Conservation (phyloP, 2,329 filamentous ascomycete species). For the Monilinia fructigena region DNA sequence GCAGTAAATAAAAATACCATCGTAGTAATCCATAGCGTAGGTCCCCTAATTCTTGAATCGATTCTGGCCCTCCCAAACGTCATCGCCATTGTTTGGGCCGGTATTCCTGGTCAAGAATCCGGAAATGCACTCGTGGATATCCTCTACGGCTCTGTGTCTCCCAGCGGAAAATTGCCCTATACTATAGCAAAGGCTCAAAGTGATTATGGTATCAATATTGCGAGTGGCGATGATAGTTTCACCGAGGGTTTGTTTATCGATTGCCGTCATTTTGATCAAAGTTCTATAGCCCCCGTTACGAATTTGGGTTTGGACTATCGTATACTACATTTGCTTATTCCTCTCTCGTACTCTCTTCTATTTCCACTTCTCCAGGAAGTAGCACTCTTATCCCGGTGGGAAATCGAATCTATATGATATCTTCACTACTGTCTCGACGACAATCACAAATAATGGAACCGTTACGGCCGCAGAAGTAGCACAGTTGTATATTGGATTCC, state of each 20-base stretch:
- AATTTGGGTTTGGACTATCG: conserved; percentile 52
- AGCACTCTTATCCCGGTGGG: not conserved
- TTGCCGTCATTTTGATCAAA: conserved; percentile 52
- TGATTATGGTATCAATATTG: conserved; percentile 47
- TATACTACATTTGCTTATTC: conserved; percentile 53
- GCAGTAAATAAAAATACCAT: conserved; percentile 59
- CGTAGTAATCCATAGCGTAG: conserved; percentile 64
- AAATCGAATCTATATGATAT: conserved; percentile 4
- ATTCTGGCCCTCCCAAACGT: conserved; percentile 63
- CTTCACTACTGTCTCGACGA: not conserved
- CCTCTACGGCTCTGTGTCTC: conserved; percentile 59
- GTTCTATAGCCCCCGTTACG: conserved; percentile 40
- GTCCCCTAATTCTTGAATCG: conserved; percentile 55
- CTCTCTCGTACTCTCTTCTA: conserved; percentile 23
- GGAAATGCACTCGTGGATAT: conserved; percentile 61
- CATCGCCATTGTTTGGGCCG: conserved; percentile 59
- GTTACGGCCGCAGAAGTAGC: not conserved
- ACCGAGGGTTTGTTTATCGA: conserved; percentile 52
- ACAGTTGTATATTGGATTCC: not conserved
- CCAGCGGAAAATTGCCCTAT: conserved; percentile 48
- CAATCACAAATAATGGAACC: not conserved
- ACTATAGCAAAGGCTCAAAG: conserved; percentile 55
- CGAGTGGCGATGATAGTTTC: conserved; percentile 40
- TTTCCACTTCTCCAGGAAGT: conserved; percentile 23
- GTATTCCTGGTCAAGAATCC: conserved; percentile 60